Evolutionary conservation across 192 early-diverging fungal genomes (phyloP).

Genomic region (Phlyctochytrium bullatum): DNA sequence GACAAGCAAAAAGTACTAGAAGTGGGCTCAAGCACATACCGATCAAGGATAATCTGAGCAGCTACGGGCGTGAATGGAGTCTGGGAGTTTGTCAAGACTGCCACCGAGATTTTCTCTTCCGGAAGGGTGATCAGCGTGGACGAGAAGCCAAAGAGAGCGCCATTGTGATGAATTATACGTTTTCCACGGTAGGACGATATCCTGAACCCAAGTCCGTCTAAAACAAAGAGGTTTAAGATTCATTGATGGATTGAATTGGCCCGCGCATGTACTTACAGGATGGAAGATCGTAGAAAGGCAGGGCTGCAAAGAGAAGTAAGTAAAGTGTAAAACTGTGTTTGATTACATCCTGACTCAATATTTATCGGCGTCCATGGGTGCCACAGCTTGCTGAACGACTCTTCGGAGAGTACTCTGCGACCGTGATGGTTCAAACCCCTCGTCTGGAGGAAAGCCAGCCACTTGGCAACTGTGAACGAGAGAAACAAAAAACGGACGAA

Average conservation of each 20-base stretch:
- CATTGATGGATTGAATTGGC: background rate
- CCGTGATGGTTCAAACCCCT: background rate
- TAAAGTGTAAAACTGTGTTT: background rate
- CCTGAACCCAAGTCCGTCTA: constrained; percentile 10
- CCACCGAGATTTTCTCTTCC: constrained; percentile 8
- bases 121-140: constrained; percentile 12
- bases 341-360: background rate
- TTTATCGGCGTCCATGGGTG: background rate
- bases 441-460: background rate
- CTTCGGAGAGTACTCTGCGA: background rate
- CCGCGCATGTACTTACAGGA: background rate
- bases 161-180: background rate
- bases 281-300: background rate
- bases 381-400: background rate
- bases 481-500: background rate
- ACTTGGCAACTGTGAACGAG: background rate
- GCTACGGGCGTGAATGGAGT: background rate
- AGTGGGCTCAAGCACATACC: background rate
- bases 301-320: background rate
- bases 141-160: constrained; percentile 2
- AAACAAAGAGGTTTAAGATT: no score
- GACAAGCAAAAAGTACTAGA: no score
- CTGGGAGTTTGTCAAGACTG: constrained; percentile 13
- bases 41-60: background rate
- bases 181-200: constrained; percentile 16